phyloP scores from a whole-genome alignment of 1,139 yeast genomes.

The Debaryomyces robertsiae region DNA sequence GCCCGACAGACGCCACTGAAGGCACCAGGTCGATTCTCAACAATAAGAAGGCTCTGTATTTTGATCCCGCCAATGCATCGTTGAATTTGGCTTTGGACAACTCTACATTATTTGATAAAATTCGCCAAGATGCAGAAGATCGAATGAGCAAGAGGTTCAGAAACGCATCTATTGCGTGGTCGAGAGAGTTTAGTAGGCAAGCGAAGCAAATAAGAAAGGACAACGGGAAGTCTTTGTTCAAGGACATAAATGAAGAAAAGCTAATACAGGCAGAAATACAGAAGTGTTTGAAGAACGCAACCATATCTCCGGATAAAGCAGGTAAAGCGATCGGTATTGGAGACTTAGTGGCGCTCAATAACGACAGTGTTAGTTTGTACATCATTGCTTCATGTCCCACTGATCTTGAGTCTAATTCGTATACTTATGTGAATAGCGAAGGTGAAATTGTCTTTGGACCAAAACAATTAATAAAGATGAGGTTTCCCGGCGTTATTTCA shows the following conservation, averaged over 20 bases:
- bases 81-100: conserved; percentile 14
- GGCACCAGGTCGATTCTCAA: conserved; percentile 8
- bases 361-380: conserved; percentile 34
- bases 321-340: conserved; percentile 35
- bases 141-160: conserved; percentile 23
- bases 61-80: conserved; percentile 17
- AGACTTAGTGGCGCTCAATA: conserved; percentile 39
- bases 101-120: conserved; percentile 18
- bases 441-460: conserved; percentile 59
- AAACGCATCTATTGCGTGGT: conserved; percentile 28
- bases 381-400: conserved; percentile 38
- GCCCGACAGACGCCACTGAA: not conserved
- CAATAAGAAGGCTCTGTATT: conserved; percentile 11
- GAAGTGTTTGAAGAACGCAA: conserved; percentile 24
- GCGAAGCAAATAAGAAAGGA: not conserved
- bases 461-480: conserved; percentile 44
- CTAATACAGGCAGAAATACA: conserved; percentile 17
- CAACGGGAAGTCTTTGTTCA: not conserved
- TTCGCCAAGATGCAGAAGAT: conserved; percentile 18
- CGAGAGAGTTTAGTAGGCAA: not conserved
- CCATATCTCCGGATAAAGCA: conserved; percentile 27
- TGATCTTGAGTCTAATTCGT: conserved; percentile 31
- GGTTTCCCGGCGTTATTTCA: conserved; percentile 60
- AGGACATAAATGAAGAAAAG: conserved; percentile 6
- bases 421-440: conserved; percentile 54